Base-by-base conservation (phyloP, 108 stramenopile genomes). In the Cyclotella sp. region DNA sequence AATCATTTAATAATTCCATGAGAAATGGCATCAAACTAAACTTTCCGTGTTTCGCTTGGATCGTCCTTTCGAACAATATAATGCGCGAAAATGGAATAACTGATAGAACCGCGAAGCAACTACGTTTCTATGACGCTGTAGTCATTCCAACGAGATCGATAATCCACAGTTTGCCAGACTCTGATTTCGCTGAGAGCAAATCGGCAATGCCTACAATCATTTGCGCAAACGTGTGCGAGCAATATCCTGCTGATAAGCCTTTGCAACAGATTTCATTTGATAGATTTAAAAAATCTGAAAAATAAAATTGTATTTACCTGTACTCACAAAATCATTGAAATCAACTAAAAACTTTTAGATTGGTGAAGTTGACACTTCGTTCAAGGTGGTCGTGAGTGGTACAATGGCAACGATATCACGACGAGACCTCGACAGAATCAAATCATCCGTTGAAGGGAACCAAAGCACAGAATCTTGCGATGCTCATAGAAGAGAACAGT, bases 361-460 rank as follows among this genome's bases (percentile, higher is more conserved):
- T 34, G 34, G 34, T 34, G 34, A 34, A 34, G 6, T 6, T 34
- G 34, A 34, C 34, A 49, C 9, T 49, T 49, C 9, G 15, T 49
- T n/a, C n/a, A 49, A 3, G 47, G 18, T 49, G 15, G 9, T 2
- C 34, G 34, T 34, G 4, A 34, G 34, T 34, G 13, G 0, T 13
- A 16, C 19, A 18, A 78, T 81, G 81, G 69, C 72, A 45, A 58
- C 62, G 14, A 73, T 85, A 16, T 67, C 65, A 41, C 55, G 77
- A 60, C 51, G 45, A 8, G 85, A 85, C 11, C 72, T 85, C 21
- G 51, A 82, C 26, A 26, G 77, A 34, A 85, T 85, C 26, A 34
- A 57, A 22, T 75, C 65, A 44, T 85, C 85, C 22, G 76, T 75
- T 45, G 27, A 70, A 40, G 24, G 51, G 22, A 63, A 45, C 46